A percentile compares a stretch with the other conserved stretches of the same genome.
phyloP scores from a whole-genome alignment of 768 basidiomycete genomes.

The Saitozyma sp. region DNA sequence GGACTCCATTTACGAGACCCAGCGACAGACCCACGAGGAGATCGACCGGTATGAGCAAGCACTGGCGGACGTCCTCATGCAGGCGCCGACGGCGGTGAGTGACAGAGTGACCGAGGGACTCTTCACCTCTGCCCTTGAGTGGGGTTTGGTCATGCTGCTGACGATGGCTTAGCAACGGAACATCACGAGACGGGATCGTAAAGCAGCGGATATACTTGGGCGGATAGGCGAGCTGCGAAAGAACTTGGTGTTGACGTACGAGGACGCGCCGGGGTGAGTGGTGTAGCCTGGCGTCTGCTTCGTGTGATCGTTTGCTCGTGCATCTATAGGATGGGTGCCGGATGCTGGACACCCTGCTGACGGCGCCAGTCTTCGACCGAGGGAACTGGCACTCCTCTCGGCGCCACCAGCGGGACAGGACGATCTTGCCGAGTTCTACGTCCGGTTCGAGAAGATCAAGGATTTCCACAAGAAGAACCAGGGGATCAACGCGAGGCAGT shows the following conservation, averaged over 20 bases:
- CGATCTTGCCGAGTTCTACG: conserved; percentile 89
- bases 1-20: conserved; percentile 93
- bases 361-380: conserved; percentile 52
- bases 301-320: not conserved
- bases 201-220: conserved; percentile 82
- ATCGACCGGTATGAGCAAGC: conserved; percentile 87
- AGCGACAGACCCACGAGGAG: conserved; percentile 93
- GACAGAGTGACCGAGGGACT: not conserved
- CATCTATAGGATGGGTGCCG: not conserved
- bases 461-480: conserved; percentile 96
- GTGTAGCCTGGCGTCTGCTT: not conserved
- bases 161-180: conserved; percentile 35
- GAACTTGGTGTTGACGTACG: conserved; percentile 70
- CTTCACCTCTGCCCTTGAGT: not conserved
- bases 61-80: conserved; percentile 76
- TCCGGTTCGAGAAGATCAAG: conserved; percentile 91
- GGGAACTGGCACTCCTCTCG: conserved; percentile 44
- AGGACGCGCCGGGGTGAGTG: conserved; percentile 65
- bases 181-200: conserved; percentile 68
- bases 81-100: conserved; percentile 51
- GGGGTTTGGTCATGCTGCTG: not conserved
- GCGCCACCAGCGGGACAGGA: conserved; percentile 48
- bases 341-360: not conserved
- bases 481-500: conserved; percentile 66
- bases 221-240: conserved; percentile 71